phyloP scores from a whole-genome alignment of 2,329 filamentous ascomycete species.

The Fusarium sp. region DNA sequence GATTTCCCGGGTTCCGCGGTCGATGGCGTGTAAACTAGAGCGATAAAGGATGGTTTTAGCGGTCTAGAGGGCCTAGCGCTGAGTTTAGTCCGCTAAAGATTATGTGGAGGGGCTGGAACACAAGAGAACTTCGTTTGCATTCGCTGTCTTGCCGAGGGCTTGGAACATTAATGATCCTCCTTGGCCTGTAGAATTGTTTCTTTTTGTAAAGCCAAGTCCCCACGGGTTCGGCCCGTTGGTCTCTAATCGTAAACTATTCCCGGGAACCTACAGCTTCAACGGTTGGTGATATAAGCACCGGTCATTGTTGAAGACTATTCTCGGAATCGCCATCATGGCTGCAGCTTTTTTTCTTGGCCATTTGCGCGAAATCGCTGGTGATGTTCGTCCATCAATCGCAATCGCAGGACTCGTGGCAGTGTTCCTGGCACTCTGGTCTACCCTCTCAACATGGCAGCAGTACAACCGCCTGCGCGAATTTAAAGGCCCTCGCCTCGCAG shows the following conservation, averaged over 20 bases:
- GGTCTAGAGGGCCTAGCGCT: neutral
- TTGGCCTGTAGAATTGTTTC: neutral
- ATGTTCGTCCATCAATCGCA: constrained; percentile 12
- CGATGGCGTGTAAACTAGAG: neutral
- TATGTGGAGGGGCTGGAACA: neutral
- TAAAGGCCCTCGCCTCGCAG: constrained; percentile 50
- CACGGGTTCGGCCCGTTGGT: neutral
- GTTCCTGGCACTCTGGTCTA: constrained; percentile 18
- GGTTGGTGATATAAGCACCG: neutral
- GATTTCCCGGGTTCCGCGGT: neutral
- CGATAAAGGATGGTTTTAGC: neutral
- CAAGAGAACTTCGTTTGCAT: neutral
- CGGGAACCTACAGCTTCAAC: neutral
- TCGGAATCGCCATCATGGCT: constrained; percentile 6
- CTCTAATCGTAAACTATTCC: neutral
- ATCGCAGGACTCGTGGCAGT: constrained; percentile 2
- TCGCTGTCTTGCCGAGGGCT: neutral
- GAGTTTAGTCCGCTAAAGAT: neutral
- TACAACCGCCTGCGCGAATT: constrained; percentile 53
- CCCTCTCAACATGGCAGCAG: constrained; percentile 34
- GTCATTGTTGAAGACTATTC: neutral
- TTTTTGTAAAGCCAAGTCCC: neutral
- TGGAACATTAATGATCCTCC: constrained; percentile 14
- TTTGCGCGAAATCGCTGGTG: neutral
- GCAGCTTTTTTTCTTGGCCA: neutral